Base-by-base conservation (phyloP, 148 eudicot genomes). In the Rhododendron simsii region DNA sequence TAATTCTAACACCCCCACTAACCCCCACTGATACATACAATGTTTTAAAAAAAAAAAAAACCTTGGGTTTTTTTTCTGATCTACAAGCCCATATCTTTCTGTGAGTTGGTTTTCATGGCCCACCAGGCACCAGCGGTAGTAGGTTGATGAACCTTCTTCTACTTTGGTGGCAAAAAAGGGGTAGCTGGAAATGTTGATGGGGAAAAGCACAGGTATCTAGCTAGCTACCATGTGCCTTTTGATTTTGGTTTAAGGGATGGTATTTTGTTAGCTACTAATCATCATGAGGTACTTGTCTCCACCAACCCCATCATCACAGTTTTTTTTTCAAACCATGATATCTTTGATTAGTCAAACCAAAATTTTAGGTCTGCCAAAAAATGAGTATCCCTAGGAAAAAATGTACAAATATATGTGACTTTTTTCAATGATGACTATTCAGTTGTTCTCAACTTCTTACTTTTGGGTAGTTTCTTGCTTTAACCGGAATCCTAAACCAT, bases 101-200 rank as follows among this genome's bases (percentile, higher is more conserved):
- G 26, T n/a, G 71, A n/a, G 35, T 16, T 33, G 37, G 45, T 37
- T 14, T 33, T 73, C 39, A 18, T 74, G 78, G 78, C 78, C 44
- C 80, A 41, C 51, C 11, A 77, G 47, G 5, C 45, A 4, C 3
- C 45, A 44, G 30, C n/a, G 53, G 50, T 47, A 48, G 81, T 79
- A 79, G 81, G 16, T n/a, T 79, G 81, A 48, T 13, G 44, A 20
- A 44, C 53, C 47, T 59, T 16, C 78, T 39, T 20, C 80, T 77
- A 41, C n/a, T 55, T 39, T 5, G 55, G 50, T 26, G 16, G 41
- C 37, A 14, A 71, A 33, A 71, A 33, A 33, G 57, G 37, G 81
- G 59, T 79, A 79, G 59, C 35, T 79, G 21, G 57, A 30, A 79
- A 79, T 79, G 50, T 26, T 79, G 57, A 47, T 79, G 81, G 81